phyloP scores from a whole-genome alignment of 305 asterid species.

The Fraxinus latifolia region DNA sequence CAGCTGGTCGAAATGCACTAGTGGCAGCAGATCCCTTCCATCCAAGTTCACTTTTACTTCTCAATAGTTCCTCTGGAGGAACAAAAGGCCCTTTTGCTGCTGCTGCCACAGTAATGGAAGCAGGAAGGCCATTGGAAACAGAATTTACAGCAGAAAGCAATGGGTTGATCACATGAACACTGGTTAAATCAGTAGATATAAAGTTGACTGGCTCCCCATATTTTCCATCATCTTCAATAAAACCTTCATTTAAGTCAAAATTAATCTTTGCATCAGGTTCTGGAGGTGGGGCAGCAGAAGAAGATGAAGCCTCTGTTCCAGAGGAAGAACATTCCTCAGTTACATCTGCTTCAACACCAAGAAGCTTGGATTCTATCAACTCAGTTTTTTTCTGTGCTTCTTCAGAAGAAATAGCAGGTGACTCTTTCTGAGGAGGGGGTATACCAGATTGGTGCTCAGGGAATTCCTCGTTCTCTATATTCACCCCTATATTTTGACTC shows the following conservation, averaged over 20 bases:
- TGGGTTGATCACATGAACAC: slow-evolving; percentile 31
- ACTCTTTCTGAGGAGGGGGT: slow-evolving; percentile 21
- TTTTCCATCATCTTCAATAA: slow-evolving; percentile 42
- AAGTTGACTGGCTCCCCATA: slow-evolving; percentile 32
- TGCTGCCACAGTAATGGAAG: slow-evolving; percentile 57
- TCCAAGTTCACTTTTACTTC: slow-evolving; percentile 58
- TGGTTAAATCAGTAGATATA: slow-evolving; percentile 24
- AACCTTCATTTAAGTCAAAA: slow-evolving; percentile 55
- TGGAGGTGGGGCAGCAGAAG: slow-evolving; percentile 26
- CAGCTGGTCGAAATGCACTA: slow-evolving; percentile 76
- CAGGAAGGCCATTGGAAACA: slow-evolving; percentile 31
- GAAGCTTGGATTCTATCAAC: slow-evolving; percentile 22
- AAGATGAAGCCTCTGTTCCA: slow-evolving; percentile 29
- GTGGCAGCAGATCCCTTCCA: slow-evolving; percentile 86
- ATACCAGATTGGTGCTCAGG: slow-evolving; percentile 13
- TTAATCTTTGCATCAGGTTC: slow-evolving; percentile 35
- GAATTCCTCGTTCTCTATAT: slow-evolving; percentile 29
- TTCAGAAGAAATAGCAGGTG: slow-evolving; percentile 22
- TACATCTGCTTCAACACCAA: slow-evolving; percentile 27
- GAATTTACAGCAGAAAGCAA: slow-evolving; percentile 31
- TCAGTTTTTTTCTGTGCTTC: slow-evolving; percentile 28
- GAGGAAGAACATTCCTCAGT: slow-evolving; percentile 20
- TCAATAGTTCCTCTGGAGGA: slow-evolving; percentile 61
- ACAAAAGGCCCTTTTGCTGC: slow-evolving; percentile 65
- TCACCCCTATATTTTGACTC: slow-evolving; percentile 17